These are phyloP conservation scores for Coleophoma cylindrospora DNA, from an alignment of 2,329 filamentous ascomycete species.

Conservation along the genomic window DNA sequence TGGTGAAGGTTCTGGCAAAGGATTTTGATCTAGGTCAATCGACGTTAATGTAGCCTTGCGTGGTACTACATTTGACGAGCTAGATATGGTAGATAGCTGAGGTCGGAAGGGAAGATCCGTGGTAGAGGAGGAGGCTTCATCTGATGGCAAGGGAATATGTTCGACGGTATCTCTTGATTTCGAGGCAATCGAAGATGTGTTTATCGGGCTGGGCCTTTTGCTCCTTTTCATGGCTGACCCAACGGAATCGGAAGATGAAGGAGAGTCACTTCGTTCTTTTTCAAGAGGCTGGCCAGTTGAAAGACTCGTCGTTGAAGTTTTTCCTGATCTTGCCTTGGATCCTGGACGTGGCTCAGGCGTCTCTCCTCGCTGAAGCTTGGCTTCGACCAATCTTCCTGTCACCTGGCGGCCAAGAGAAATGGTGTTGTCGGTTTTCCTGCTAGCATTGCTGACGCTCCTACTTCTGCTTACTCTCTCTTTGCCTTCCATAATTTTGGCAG, in stretches of 20 bases:
- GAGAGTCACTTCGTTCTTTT: conserved; percentile 14
- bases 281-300: conserved; percentile 10
- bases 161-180: conserved; percentile 16
- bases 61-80: conserved; percentile 15
- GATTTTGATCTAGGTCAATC: conserved; percentile 1
- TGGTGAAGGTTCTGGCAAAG: conserved; percentile 10
- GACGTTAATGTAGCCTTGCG: conserved; percentile 2
- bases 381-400: conserved; percentile 23
- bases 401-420: conserved; percentile 19
- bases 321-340: conserved; percentile 8
- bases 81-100: conserved; percentile 16
- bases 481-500: conserved; percentile 85
- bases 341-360: conserved; percentile 12
- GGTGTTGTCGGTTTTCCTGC: conserved; percentile 32
- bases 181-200: conserved; percentile 8
- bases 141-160: conserved; percentile 17
- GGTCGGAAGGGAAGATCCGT: conserved; percentile 7
- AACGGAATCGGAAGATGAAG: conserved; percentile 14
- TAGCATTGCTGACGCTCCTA: conserved; percentile 30
- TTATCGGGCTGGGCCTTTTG: conserved; percentile 20
- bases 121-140: conserved; percentile 1
- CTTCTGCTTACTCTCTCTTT: conserved; percentile 67
- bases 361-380: conserved; percentile 22
- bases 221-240: conserved; percentile 12
- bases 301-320: conserved; percentile 8